These are phyloP conservation scores for Xylaria sp. DNA, from an alignment of 2,329 filamentous ascomycete species.

Conservation along the genomic window DNA sequence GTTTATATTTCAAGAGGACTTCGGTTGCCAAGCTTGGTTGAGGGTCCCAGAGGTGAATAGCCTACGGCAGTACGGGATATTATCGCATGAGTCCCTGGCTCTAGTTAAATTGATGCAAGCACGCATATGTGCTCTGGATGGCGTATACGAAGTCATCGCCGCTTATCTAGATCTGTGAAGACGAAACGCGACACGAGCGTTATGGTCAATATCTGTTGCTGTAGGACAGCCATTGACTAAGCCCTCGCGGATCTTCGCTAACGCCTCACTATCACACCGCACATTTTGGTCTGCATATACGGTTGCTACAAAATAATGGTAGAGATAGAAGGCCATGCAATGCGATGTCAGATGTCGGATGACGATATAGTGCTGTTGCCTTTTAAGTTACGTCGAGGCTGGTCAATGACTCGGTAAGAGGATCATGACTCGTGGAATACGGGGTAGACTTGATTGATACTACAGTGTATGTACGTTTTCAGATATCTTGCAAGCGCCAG, in stretches of 20 bases:
- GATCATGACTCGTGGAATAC: constrained; percentile 24
- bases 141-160: not conserved
- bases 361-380: constrained; percentile 16
- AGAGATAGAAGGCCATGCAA: not conserved
- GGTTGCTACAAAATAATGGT: not conserved
- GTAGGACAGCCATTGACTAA: not conserved
- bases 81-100: not conserved
- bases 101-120: not conserved
- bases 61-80: not conserved
- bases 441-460: not conserved
- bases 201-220: not conserved
- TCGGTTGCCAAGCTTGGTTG: not conserved
- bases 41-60: not conserved
- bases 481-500: too few species aligned
- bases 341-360: constrained; percentile 13
- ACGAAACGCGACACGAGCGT: not conserved
- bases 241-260: too few species aligned
- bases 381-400: constrained; percentile 10
- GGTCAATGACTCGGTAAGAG: constrained; percentile 20
- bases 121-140: not conserved
- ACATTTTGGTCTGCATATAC: not conserved
- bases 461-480: not conserved
- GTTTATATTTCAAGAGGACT: not conserved
- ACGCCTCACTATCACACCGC: too few species aligned
- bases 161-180: not conserved